Conservation (phyloP, 495 filamentous ascomycete species). For the Bathelium albidoporum region DNA sequence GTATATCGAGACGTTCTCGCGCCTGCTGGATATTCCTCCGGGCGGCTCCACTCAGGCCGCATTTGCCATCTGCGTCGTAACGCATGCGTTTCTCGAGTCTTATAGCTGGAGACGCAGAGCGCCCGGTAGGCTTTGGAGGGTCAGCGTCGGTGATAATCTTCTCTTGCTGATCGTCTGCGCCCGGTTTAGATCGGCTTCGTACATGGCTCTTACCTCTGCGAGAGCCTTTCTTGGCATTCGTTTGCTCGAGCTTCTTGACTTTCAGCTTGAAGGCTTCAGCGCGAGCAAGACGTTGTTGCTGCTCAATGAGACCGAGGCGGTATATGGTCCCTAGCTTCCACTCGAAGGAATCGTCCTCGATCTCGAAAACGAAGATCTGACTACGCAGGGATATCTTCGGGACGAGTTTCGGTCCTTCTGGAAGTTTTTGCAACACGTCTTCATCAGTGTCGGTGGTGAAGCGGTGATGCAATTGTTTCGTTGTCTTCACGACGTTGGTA, state of each 20-base stretch:
- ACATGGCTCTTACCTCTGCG: constrained; percentile 36
- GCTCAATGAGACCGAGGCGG: constrained; percentile 73
- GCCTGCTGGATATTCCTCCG: constrained; percentile 66
- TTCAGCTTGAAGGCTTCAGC: constrained; percentile 87
- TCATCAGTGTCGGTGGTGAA: constrained; percentile 81
- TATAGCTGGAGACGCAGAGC: constrained; percentile 31
- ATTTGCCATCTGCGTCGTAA: constrained; percentile 70
- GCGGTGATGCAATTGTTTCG: constrained; percentile 79
- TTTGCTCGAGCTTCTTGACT: constrained; percentile 66
- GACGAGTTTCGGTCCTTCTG: constrained; percentile 74
- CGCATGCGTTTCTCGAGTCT: constrained; percentile 43
- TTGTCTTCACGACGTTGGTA: constrained; percentile 75
- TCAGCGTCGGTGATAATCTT: constrained; percentile 3
- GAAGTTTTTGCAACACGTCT: constrained; percentile 69
- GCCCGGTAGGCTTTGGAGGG: constrained; percentile 20
- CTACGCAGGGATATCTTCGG: constrained; percentile 74
- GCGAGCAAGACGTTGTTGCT: constrained; percentile 75
- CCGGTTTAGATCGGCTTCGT: constrained; percentile 20
- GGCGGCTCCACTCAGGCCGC: constrained; percentile 55
- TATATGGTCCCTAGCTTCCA: constrained; percentile 94
- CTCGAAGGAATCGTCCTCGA: constrained; percentile 95
- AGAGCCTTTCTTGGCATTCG: constrained; percentile 22
- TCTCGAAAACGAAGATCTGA: constrained; percentile 72
- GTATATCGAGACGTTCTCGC: constrained; percentile 57
- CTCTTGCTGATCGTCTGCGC: constrained; percentile 6